A percentile compares a stretch with the other conserved stretches of the same genome.
phyloP scores from a whole-genome alignment of 495 filamentous ascomycete genomes.

The Daldinia childiae region DNA sequence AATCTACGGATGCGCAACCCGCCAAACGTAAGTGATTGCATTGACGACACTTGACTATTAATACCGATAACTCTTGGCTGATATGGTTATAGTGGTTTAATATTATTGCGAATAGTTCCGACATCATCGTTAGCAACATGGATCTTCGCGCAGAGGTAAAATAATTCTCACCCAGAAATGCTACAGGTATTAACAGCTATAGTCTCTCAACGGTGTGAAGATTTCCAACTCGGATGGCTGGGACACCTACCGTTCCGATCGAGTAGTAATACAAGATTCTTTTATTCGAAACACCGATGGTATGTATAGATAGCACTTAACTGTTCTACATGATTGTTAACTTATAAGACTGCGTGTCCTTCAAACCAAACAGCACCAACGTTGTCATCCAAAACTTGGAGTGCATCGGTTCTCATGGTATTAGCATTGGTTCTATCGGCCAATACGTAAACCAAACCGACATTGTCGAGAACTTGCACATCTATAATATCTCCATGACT shows the following conservation, averaged over 20 bases:
- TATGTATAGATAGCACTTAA: background rate
- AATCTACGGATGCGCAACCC: conserved; percentile 69
- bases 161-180: too few relatives aligned
- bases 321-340: background rate
- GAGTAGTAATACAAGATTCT: conserved; percentile 74
- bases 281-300: conserved; percentile 74
- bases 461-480: conserved; percentile 46
- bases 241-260: conserved; percentile 72
- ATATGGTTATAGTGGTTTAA: conserved; percentile 61
- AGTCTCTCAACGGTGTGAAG: conserved; percentile 29
- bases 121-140: conserved; percentile 73
- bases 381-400: conserved; percentile 74
- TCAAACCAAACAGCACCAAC: conserved; percentile 81
- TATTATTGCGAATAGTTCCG: conserved; percentile 71
- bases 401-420: conserved; percentile 70
- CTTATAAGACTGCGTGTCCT: conserved; percentile 70
- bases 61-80: background rate
- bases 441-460: conserved; percentile 45
- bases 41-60: background rate
- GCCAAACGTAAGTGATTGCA: conserved; percentile 56
- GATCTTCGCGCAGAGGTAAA: conserved; percentile 56
- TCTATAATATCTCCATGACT: conserved; percentile 48
- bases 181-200: too few relatives aligned
- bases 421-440: conserved; percentile 47
- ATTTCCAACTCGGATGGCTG: conserved; percentile 73